Base-by-base conservation (phyloP, 257 asterid species). In the Scutellaria galericulata region DNA sequence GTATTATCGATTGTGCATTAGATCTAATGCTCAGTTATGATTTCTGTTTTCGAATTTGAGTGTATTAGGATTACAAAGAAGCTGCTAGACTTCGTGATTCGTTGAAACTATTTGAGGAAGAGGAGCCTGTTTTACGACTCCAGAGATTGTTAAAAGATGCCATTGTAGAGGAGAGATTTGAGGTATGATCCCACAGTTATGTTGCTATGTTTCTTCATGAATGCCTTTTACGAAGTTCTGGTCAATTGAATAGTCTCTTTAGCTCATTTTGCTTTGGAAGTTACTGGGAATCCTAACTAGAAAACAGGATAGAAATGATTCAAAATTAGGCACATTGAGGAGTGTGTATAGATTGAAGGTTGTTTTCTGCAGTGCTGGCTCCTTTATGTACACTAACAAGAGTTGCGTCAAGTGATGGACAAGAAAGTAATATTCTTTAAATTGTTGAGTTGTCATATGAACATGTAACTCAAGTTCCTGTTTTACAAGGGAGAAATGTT, bases 31-130 rank as follows among this genome's bases (percentile, higher is more conserved):
- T 44, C 27, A 22, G n/a, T n/a, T 64, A 9, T 50, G 11, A 52
- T 60, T 14, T 51, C 18, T n/a, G 73, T 12, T 31, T 37, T 15
- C 15, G 9, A 35, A 24, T 69, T 35, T 47, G 66, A 35, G 54
- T 52, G 9, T 44, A 8, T 62, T 51, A 67, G 98, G 95, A 92
- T 82, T 92, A 88, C 76, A 80, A 86, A 65, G 93, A 90, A 83
- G 96, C 96, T 46, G 97, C 97, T 27, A 87, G 98, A 68, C 85
- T 90, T 71, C 96, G 96, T 62, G 97, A 92, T 86, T 87, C 96
- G 1, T 64, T 92, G 86, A 90, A 77, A 80, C 12, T 72, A 51
- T 84, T 92, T 62, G 98, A 90, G 84, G 96, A 88, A 58, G 91
- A 84, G 81, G 96, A 92, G 82, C 98, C 97, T 1, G 86, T 82